Percentiles rank a stretch among this genome's conserved stretches.
Evolutionary conservation across 441 rosid genomes (phyloP).

Genomic region (Brassica balearica): DNA sequence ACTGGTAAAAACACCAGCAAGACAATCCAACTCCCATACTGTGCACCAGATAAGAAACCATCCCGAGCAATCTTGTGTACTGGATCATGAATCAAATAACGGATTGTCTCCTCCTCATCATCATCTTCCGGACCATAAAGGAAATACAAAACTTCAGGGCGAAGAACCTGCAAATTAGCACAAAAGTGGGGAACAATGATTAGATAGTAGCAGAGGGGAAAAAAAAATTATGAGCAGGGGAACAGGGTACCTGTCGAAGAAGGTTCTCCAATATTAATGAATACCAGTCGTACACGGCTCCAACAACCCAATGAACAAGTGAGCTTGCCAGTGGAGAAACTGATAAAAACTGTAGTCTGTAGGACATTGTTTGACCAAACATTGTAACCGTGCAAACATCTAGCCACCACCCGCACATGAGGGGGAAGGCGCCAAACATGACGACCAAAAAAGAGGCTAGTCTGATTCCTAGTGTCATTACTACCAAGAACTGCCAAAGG

Average conservation of each 20-base stretch:
- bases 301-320: constrained; percentile 94
- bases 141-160: constrained; percentile 87
- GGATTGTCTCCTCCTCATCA: constrained; percentile 85
- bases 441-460: constrained; percentile 71
- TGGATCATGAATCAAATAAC: constrained; percentile 83
- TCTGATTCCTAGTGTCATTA: too few relatives aligned
- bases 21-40: constrained; percentile 95
- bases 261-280: constrained; percentile 83
- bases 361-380: constrained; percentile 93
- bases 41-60: constrained; percentile 88
- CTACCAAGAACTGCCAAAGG: constrained; percentile 71
- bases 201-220: neutral
- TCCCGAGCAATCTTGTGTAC: constrained; percentile 98
- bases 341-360: constrained; percentile 77
- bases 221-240: neutral
- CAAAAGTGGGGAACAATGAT: neutral
- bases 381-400: constrained; percentile 92
- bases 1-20: constrained; percentile 97
- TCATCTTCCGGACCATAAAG: constrained; percentile 94
- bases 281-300: constrained; percentile 86
- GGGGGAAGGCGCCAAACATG: constrained; percentile 73
- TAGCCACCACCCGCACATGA: constrained; percentile 99
- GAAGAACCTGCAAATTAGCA: constrained; percentile 69
- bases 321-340: constrained; percentile 93
- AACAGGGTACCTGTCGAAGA: constrained; percentile 82